A percentile compares a stretch with the other conserved stretches of the same genome.
Evolutionary conservation across 306 rosid genomes (phyloP).

Genomic region (Malus sieversii): DNA sequence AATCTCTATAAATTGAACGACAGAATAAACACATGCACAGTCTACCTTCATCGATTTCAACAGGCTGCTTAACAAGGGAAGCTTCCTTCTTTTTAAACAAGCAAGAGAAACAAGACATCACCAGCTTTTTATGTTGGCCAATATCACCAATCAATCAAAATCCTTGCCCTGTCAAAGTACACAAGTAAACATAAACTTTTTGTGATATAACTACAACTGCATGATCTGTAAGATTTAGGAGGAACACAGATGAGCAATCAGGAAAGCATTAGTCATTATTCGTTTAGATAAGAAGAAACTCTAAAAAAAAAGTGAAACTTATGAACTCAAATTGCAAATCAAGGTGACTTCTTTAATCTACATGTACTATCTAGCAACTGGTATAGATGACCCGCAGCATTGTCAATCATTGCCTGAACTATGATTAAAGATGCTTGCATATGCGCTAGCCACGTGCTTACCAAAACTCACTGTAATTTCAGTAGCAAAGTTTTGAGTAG

Average conservation of each 20-base stretch:
- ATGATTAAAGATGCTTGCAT: not conserved
- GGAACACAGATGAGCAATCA: not conserved
- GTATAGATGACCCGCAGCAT: not conserved
- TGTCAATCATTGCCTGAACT: not conserved
- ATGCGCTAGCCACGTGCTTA: not conserved
- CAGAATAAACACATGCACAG: not conserved
- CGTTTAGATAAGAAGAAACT: not conserved
- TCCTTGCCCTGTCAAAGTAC: slow-evolving; percentile 20
- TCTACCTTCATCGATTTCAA: slow-evolving; percentile 38
- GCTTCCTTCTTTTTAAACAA: slow-evolving; percentile 26
- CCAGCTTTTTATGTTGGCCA: slow-evolving; percentile 16
- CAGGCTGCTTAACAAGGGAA: slow-evolving; percentile 21
- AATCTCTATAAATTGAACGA: not conserved
- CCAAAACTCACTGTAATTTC: not conserved
- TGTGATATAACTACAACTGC: slow-evolving; percentile 1
- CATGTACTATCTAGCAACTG: not conserved
- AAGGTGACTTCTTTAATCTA: not conserved
- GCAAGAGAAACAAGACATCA: slow-evolving; percentile 52
- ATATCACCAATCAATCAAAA: slow-evolving; percentile 24
- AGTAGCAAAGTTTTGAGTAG: not conserved
- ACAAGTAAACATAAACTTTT: slow-evolving; percentile 15
- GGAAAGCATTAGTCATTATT: not conserved
- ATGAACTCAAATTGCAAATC: not conserved
- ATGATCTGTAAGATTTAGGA: not conserved
- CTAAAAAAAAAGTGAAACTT: not conserved